phyloP scores from a whole-genome alignment of 2,329 filamentous ascomycete species.

The Calonectria montana region DNA sequence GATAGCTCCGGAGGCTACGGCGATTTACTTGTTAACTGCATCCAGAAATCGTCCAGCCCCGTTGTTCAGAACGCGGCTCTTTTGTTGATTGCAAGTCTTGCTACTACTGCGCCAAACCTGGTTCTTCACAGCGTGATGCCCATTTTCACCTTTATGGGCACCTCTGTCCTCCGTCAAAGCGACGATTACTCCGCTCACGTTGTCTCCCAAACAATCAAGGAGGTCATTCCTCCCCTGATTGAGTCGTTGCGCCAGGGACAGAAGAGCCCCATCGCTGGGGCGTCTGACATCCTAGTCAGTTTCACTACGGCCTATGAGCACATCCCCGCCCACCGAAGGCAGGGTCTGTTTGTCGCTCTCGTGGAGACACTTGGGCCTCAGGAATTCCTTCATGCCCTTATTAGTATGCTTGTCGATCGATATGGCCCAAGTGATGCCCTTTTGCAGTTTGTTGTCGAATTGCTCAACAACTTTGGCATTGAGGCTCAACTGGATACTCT shows the following conservation, averaged over 20 bases:
- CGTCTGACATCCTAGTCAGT: conserved; percentile 90
- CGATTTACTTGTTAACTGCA: conserved; percentile 92
- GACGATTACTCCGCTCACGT: conserved; percentile 98
- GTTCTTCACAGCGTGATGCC: conserved; percentile 99
- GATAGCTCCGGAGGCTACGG: conserved; percentile 85
- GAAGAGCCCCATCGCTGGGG: conserved; percentile 81
- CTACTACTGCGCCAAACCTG: conserved; percentile 87
- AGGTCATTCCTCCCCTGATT: conserved; percentile 92
- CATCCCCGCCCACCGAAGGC: conserved; percentile 86
- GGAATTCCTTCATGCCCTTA: conserved; percentile 88
- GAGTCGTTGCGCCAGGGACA: conserved; percentile 85
- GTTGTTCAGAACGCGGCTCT: conserved; percentile 94
- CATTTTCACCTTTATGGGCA: conserved; percentile 98
- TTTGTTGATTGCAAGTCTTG: conserved; percentile 86
- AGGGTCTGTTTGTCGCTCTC: conserved; percentile 85
- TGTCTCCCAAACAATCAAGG: conserved; percentile 92
- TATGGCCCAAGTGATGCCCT: conserved; percentile 83
- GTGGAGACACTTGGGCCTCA: conserved; percentile 85
- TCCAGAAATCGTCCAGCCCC: conserved; percentile 89
- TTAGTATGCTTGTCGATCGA: conserved; percentile 91
- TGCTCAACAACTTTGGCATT: conserved; percentile 79
- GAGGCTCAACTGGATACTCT: conserved; percentile 83
- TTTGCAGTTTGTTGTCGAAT: conserved; percentile 77
- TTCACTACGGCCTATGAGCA: conserved; percentile 98
- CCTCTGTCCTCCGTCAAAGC: conserved; percentile 88